Evolutionary conservation across 2,329 filamentous ascomycete genomes (phyloP).

Genomic region (Teratosphaeria viscida): DNA sequence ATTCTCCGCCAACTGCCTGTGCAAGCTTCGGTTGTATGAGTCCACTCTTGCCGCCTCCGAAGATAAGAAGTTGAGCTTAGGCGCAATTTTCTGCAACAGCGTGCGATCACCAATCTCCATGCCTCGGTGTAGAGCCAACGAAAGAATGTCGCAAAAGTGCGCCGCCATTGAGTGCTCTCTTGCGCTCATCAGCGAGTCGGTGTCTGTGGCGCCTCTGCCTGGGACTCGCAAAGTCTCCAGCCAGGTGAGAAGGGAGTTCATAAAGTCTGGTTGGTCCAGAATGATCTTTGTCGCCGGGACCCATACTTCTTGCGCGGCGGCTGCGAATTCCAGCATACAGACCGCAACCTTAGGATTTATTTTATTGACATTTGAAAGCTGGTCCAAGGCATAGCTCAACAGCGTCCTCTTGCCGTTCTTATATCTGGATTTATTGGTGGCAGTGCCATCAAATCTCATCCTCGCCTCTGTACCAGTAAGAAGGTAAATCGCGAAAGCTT

Average conservation of each 20-base stretch:
- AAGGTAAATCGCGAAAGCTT: slow-evolving; percentile 91
- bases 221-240: slow-evolving; percentile 46
- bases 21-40: slow-evolving; percentile 77
- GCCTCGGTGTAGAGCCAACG: slow-evolving; percentile 80
- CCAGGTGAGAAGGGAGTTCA: slow-evolving; percentile 61
- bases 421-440: slow-evolving; percentile 21
- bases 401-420: slow-evolving; percentile 54
- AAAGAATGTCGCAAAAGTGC: slow-evolving; percentile 74
- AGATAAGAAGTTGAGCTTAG: slow-evolving; percentile 68
- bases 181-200: slow-evolving; percentile 20
- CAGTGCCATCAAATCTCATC: slow-evolving; percentile 52
- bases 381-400: slow-evolving; percentile 61
- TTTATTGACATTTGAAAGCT: slow-evolving; percentile 52
- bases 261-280: slow-evolving; percentile 61
- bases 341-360: slow-evolving; percentile 57
- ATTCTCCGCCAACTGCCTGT: slow-evolving; percentile 75
- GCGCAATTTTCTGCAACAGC: slow-evolving; percentile 60
- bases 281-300: slow-evolving; percentile 82
- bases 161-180: slow-evolving; percentile 53
- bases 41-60: slow-evolving; percentile 68
- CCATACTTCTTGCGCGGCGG: slow-evolving; percentile 87
- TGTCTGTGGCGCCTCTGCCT: slow-evolving; percentile 16
- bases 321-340: slow-evolving; percentile 75
- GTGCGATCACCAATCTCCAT: slow-evolving; percentile 61
- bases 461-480: slow-evolving; percentile 77